A percentile compares a stretch with the other conserved stretches of the same genome.
phyloP scores from a whole-genome alignment of 2,329 filamentous ascomycete genomes.

The Emericellopsis cladophorae region DNA sequence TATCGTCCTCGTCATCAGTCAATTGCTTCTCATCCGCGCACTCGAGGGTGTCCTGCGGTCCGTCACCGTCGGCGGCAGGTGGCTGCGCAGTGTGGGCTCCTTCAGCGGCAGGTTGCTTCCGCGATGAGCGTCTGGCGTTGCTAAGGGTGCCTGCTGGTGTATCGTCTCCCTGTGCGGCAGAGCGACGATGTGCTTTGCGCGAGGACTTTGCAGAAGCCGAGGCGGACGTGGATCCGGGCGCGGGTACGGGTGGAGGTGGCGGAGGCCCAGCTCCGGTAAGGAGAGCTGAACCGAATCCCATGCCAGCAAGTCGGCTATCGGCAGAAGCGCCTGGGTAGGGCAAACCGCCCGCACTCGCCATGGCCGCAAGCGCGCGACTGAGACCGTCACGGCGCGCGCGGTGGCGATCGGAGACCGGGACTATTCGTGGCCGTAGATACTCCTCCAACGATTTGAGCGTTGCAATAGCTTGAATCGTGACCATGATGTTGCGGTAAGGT shows the following conservation, averaged over 20 bases:
- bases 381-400: constrained; percentile 53
- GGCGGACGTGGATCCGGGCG: constrained; percentile 27
- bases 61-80: constrained; percentile 46
- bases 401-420: constrained; percentile 52
- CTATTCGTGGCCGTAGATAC: constrained; percentile 84
- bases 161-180: constrained; percentile 21
- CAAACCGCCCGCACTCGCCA: constrained; percentile 59
- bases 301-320: constrained; percentile 33
- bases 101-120: constrained; percentile 44
- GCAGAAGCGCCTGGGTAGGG: constrained; percentile 30
- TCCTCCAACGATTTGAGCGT: constrained; percentile 96
- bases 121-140: constrained; percentile 42
- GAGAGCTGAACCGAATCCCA: constrained; percentile 15
- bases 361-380: constrained; percentile 58
- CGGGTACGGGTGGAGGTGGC: constrained; percentile 23
- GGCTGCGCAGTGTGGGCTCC: constrained; percentile 35
- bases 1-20: constrained; percentile 59
- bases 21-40: constrained; percentile 87
- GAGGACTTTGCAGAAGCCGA: constrained; percentile 28
- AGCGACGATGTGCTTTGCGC: constrained; percentile 17
- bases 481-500: constrained; percentile 87
- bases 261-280: constrained; percentile 14
- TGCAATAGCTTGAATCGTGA: constrained; percentile 95
- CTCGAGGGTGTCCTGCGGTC: constrained; percentile 62
- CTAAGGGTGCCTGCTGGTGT: constrained; percentile 25